Percentiles rank a stretch among this genome's conserved stretches.
Evolutionary conservation across 805 yeast genomes (phyloP).

Genomic region (Candida verbasci): DNA sequence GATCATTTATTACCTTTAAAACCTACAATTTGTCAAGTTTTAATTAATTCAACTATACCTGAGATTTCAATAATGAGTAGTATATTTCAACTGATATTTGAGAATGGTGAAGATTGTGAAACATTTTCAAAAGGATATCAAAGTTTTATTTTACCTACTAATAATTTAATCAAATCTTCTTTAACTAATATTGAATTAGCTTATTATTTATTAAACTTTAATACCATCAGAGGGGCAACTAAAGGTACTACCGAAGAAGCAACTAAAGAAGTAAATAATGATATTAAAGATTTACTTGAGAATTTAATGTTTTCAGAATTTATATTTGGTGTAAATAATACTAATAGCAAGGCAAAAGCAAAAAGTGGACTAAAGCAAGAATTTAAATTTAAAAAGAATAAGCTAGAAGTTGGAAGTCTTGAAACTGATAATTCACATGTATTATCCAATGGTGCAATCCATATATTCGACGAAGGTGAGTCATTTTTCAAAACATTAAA

Average conservation of each 20-base stretch:
- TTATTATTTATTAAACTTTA: constrained; percentile 26
- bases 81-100: constrained; percentile 26
- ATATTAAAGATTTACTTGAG: constrained; percentile 22
- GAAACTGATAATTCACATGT: constrained; percentile 15
- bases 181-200: constrained; percentile 21
- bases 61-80: constrained; percentile 21
- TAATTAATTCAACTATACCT: constrained; percentile 16
- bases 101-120: constrained; percentile 20
- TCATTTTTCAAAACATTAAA: constrained; percentile 19
- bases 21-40: constrained; percentile 31
- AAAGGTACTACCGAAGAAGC: constrained; percentile 28
- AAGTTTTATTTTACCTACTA: constrained; percentile 34
- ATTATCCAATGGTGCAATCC: constrained; percentile 31
- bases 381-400: constrained; percentile 5
- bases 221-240: constrained; percentile 13
- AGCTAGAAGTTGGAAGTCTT: constrained; percentile 18
- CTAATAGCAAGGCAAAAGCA: constrained; percentile 8
- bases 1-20: constrained; percentile 38
- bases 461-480: constrained; percentile 20
- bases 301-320: constrained; percentile 21
- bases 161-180: constrained; percentile 20
- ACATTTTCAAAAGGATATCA: constrained; percentile 20
- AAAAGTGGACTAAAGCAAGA: constrained; percentile 3
- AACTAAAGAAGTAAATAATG: constrained; percentile 23
- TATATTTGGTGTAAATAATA: constrained; percentile 28